Conservation (phyloP, 148 eudicot species). For the Chenopodium album region DNA sequence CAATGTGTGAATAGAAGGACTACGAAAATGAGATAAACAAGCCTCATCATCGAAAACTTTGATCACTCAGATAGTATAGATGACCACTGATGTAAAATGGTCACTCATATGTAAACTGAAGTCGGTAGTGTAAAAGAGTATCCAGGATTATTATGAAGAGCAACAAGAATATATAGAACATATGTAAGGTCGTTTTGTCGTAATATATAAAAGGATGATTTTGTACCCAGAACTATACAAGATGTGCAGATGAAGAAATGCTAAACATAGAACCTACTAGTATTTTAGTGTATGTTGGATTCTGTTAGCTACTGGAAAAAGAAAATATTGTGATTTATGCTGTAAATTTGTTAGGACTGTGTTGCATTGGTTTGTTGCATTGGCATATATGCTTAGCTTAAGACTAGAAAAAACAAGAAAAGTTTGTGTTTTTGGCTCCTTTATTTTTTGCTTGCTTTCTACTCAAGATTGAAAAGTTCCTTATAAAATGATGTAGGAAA, state of each 20-base stretch:
- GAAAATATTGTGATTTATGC: neutral
- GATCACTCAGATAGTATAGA: neutral
- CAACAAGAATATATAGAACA: neutral
- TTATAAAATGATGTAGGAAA: neutral
- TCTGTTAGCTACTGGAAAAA: neutral
- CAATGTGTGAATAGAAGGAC: constrained; percentile 1
- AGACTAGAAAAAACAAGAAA: constrained; percentile 10
- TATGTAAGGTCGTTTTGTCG: neutral
- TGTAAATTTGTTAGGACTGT: neutral
- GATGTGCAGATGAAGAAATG: constrained; percentile 33
- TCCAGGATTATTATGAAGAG: neutral
- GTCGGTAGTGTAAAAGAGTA: neutral
- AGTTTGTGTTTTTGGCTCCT: constrained; percentile 11
- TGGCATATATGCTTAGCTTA: constrained; percentile 38
- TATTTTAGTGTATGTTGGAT: neutral
- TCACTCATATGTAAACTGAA: neutral
- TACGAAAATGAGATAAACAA: neutral
- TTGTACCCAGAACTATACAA: constrained; percentile 15
- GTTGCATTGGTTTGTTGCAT: constrained; percentile 4
- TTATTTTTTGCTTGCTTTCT: constrained; percentile 27
- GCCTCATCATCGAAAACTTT: neutral
- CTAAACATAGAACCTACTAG: neutral
- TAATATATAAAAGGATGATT: neutral
- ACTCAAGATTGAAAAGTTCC: constrained; percentile 22
- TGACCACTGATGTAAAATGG: neutral